These are phyloP conservation scores for Pseudocercospora fijiensis DNA, from an alignment of 2,329 filamentous ascomycete genomes.

Conservation along the genomic window DNA sequence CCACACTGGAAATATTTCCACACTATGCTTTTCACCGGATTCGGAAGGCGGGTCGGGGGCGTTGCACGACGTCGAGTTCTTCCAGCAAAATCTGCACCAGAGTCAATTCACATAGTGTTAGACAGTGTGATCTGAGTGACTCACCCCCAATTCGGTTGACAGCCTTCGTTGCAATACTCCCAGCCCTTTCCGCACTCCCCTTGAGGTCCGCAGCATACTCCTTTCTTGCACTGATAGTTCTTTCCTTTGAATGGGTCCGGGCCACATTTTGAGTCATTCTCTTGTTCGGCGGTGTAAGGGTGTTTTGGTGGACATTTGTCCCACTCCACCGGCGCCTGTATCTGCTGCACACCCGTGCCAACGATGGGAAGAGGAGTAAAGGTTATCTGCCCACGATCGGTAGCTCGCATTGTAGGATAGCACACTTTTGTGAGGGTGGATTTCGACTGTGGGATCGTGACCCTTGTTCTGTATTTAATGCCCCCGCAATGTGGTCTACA, in stretches of 20 bases:
- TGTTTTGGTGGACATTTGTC: conserved; percentile 14
- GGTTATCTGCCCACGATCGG: background rate
- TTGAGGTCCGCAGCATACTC: conserved; percentile 21
- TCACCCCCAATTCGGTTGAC: conserved; percentile 18
- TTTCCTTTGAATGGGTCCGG: conserved; percentile 3
- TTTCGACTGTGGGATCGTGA: conserved; percentile 8
- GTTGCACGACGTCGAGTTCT: conserved; percentile 19
- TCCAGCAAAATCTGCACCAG: conserved; percentile 17
- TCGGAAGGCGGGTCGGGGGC: conserved; percentile 5
- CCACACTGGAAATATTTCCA: conserved; percentile 18
- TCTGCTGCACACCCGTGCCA: conserved; percentile 1
- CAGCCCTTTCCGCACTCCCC: conserved; percentile 19
- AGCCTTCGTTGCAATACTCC: conserved; percentile 21
- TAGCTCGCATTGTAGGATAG: conserved; percentile 5
- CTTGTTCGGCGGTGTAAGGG: conserved; percentile 3
- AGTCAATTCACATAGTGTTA: background rate
- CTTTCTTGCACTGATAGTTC: conserved; percentile 19
- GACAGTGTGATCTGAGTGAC: background rate
- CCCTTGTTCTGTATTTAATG: conserved; percentile 11
- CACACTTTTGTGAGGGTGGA: conserved; percentile 15
- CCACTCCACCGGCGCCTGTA: conserved; percentile 9
- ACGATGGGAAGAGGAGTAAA: conserved; percentile 10
- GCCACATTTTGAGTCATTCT: conserved; percentile 14
- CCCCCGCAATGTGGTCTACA: conserved; percentile 17
- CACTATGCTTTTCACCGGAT: conserved; percentile 8